Percentiles rank a stretch among this genome's conserved stretches.
Evolutionary conservation across 1,139 yeast genomes (phyloP).

Genomic region (Blastobotrys ciferrii): DNA sequence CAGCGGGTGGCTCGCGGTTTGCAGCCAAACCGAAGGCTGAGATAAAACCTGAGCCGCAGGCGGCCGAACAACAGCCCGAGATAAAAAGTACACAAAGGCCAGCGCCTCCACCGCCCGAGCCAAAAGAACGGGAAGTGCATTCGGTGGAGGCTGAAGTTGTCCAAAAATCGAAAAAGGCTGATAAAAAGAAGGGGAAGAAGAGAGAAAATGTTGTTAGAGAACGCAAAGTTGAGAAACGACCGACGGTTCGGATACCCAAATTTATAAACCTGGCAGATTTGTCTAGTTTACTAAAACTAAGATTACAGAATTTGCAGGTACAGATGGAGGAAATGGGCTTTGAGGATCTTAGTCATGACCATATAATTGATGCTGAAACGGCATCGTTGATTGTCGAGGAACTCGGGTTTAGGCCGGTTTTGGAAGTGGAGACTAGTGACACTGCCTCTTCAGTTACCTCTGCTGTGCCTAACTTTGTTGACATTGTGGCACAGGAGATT

Average conservation of each 20-base stretch:
- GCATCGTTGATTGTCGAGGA: conserved; percentile 88
- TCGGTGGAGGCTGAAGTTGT: not conserved
- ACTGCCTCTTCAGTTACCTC: not conserved
- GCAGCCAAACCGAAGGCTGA: not conserved
- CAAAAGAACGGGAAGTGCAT: not conserved
- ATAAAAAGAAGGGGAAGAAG: not conserved
- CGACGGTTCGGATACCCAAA: conserved; percentile 57
- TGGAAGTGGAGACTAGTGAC: conserved; percentile 33
- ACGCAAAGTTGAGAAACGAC: conserved; percentile 15
- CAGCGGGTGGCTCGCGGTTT: not conserved
- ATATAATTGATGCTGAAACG: conserved; percentile 80
- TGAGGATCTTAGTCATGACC: conserved; percentile 69
- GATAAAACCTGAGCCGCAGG: not conserved
- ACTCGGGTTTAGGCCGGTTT: conserved; percentile 63
- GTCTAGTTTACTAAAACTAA: conserved; percentile 65
- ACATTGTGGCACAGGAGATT: conserved; percentile 61
- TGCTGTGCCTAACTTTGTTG: conserved; percentile 26
- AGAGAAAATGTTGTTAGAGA: conserved; percentile 2
- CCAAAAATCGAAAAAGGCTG: not conserved
- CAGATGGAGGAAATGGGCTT: conserved; percentile 71
- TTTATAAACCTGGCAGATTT: conserved; percentile 73
- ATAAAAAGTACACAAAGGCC: not conserved
- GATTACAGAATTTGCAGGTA: conserved; percentile 56
- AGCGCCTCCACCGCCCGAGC: not conserved
- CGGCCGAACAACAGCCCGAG: not conserved